Percentiles rank a stretch among this genome's conserved stretches.
Evolutionary conservation across 495 filamentous ascomycete genomes (phyloP).

Genomic region (Aspergillus biplanus): DNA sequence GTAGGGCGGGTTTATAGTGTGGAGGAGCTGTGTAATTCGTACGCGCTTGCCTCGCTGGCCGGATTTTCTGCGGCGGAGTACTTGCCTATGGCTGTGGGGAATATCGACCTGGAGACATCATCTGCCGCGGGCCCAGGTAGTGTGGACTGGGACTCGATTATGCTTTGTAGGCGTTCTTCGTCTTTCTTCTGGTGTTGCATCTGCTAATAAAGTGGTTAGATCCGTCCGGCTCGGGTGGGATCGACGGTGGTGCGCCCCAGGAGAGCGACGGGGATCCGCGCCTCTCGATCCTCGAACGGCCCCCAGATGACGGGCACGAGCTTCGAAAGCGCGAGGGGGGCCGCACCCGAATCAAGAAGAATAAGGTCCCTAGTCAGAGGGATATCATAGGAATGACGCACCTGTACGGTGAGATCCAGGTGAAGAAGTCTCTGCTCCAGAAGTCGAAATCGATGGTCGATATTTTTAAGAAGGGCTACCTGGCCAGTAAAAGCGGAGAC

Average conservation of each 20-base stretch:
- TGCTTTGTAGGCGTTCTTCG: not conserved
- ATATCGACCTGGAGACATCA: not conserved
- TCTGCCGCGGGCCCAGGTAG: not conserved
- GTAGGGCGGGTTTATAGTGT: not conserved
- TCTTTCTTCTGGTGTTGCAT: not conserved
- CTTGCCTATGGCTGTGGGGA: not conserved
- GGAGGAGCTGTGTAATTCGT: not conserved
- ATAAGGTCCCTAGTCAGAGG: not conserved
- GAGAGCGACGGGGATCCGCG: not conserved
- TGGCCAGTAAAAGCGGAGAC: not conserved
- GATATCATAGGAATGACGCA: not conserved
- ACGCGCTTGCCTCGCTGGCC: not conserved
- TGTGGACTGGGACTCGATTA: not conserved
- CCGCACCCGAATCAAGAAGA: not conserved
- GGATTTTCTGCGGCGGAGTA: not conserved
- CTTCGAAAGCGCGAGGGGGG: not conserved
- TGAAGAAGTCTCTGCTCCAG: not conserved
- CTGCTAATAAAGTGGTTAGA: not conserved
- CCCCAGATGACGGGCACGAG: not conserved
- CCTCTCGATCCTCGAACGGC: not conserved
- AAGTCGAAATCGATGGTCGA: not conserved
- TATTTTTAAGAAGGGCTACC: not conserved
- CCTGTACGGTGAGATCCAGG: not conserved
- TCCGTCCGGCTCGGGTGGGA: not conserved
- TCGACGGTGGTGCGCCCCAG: not conserved